Evolutionary conservation across 1,284 basidiomycete species (phyloP), one percentile per base, ranked within the genome.

Genomic region (Singerocomus inundabilis): DNA sequence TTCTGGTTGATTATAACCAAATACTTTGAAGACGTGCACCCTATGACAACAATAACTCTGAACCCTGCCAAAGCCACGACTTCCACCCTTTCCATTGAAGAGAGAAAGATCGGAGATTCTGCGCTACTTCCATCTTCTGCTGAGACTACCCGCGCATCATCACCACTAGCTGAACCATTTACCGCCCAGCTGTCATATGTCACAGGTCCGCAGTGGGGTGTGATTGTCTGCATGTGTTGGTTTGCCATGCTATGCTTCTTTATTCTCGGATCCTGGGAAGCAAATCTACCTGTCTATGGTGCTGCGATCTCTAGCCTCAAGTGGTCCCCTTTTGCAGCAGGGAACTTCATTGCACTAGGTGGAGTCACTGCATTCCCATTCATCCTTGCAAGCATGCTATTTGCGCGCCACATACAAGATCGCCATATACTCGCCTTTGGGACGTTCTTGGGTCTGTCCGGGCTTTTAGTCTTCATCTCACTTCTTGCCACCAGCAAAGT

Each of bases 221-320:
- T 83, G 33, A 72, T 79, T n/a, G 57, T 70, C 30, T 82, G 78
- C 58, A 86, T 86, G 82, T 84, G 81, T 61, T 86, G 83, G 80
- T 82, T 79, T 57, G 77, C 84, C 34, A 85, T 87, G 82, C 77
- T 80, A 9, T 84, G 79, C 63, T 88, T 88, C 73, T 84, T 86
- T 68, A 75, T 85, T 59, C 78, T 88, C 44, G 84, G 82, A 15
- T 78, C 79, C 16, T 87, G 84, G 84, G 84, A 88, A 60, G 72
- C 80, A 34, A 87, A 86, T 64, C 77, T 88, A 48, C 85, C 85
- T 25, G 76, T 88, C 49, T 85, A 80, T 63, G 77, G 79, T 36
- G 76, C 77, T 29, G 62, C 56, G 31, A 68, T 61, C 10, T 56
- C 65, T 8, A 55, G 56, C 10, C 78, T 87, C 63, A 62, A 72